Base-by-base conservation (phyloP, 345 rosid species). In the Iberis pinnata region DNA sequence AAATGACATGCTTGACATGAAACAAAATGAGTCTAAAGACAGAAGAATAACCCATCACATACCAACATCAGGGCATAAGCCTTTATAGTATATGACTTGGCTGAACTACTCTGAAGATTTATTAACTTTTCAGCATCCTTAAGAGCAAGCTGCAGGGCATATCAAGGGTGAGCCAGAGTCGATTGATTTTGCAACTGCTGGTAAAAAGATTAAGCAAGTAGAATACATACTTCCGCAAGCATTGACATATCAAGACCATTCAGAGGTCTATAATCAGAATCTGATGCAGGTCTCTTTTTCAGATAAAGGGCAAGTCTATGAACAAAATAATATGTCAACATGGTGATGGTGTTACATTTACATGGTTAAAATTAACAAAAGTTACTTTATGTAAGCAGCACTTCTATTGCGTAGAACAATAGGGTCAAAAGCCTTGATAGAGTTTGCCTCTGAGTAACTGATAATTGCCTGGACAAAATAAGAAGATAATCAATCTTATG, bases 91-190 rank as follows among this genome's bases (percentile, higher is more conserved):
- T 73, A 77, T 9, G 95, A 58, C 73, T 74, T 79, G 36, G 72
- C 73, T 60, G 75, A 77, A 70, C 70, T 75, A 49, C 51, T 73
- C 68, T 57, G 74, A 25, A 84, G 75, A 43, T 53, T 73, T 65
- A 72, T 69, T 53, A 92, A 70, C 79, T 76, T 92, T 53, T 87
- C 95, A 33, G 98, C 93, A 80, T 92, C 98, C 74, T 84, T 92
- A 10, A 81, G 63, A 38, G 95, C 95, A 67, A 92, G 96, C 98
- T 87, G 80, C 58, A 78, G 64, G 2, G 41, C 31, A 59, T 12
- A 49, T 26, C 16, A 61, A 52, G 4, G 58, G 48, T 45, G 17
- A 53, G 43, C 37, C 38, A 35, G 35, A 16, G 41, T 59, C 2
- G 8, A 56, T 44, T 9, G 52, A 35, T 33, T 19, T 17, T 6